Evolutionary conservation across 169 alveolate species (phyloP), one percentile per base, ranked within the genome.

Genomic region (Besnoitia besnoiti): DNA sequence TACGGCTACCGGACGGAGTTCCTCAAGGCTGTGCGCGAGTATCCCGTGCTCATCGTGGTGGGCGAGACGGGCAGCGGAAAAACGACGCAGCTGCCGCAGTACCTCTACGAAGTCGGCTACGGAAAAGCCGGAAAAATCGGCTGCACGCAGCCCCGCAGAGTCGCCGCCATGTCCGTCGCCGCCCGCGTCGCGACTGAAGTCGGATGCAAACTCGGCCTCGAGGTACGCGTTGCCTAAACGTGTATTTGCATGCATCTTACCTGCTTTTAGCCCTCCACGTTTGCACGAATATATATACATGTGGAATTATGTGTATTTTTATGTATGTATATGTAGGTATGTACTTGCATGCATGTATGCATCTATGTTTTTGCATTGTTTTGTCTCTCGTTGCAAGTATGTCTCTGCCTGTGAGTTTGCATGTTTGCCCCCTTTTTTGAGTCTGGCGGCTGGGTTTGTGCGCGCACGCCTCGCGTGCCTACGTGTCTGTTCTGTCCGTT

Each of bases 91-190:
- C 96, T 99, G 79, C 99, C 99, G 47, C 99, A 99, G 95, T 99
- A 98, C 95, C 94, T 99, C 89, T 97, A 98, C 94, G 99, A 99
- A 96, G 96, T 96, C 33, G 99, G 99, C 14, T 99, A 99, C 93
- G 97, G 98, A 51, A 96, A 96, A 94, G 95, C 96, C 80, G 99
- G 99, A 40, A 98, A 96, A 93, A 99, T 99, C 49, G 99, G 99
- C 46, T 97, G 99, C 90, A 99, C 99, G 37, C 99, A 99, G 94
- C 99, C 99, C 7, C 95, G 99, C 92, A 97, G 99, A 94, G 99
- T 99, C 4, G 99, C 99, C 1, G 99, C 99, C 59, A 99, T 99
- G 99, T 96, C 99, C 61, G 99, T 99, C 24, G 99, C 99, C 61
- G 94, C 95, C 27, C 92, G 99, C 89, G 99, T 99, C 30, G 98